phyloP scores from a whole-genome alignment of 2,329 filamentous ascomycete genomes.

The Aspergillus sp. region DNA sequence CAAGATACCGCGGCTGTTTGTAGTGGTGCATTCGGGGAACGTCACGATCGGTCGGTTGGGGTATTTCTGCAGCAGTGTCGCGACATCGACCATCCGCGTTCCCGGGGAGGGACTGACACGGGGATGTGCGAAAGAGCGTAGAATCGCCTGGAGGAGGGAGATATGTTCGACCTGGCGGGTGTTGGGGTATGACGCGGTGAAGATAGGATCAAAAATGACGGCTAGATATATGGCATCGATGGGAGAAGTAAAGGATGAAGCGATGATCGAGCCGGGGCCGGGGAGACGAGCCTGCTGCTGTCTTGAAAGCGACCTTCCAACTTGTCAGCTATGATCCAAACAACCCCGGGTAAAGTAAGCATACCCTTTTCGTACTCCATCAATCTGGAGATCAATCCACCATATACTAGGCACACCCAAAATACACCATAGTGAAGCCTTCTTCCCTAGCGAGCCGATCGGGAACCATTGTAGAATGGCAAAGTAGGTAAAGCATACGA shows the following conservation, averaged over 20 bases:
- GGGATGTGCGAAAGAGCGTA: conserved; percentile 62
- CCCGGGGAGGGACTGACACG: conserved; percentile 40
- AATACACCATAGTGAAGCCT: conserved; percentile 79
- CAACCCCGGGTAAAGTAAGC: conserved; percentile 11
- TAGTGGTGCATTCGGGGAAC: conserved; percentile 91
- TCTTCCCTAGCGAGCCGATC: conserved; percentile 61
- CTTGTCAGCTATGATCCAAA: conserved; percentile 1
- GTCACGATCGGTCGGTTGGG: conserved; percentile 72
- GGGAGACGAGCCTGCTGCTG: conserved; percentile 70
- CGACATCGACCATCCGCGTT: conserved; percentile 53
- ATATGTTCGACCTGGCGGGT: conserved; percentile 68
- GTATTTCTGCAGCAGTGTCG: conserved; percentile 58
- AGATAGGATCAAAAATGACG: conserved; percentile 92
- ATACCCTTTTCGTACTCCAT: conserved; percentile 86
- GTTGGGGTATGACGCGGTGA: conserved; percentile 75
- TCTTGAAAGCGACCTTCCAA: conserved; percentile 57
- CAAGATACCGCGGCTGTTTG: conserved; percentile 84
- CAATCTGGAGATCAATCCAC: conserved; percentile 98
- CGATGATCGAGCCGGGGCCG: conserved; percentile 72
- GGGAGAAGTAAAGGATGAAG: conserved; percentile 83
- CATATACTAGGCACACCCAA: conserved; percentile 86
- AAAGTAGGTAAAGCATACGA: conserved; percentile 65
- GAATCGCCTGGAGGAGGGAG: conserved; percentile 67
- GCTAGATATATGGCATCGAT: conserved; percentile 91
- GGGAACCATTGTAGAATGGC: conserved; percentile 76